Conservation (phyloP, 805 yeast species). For the Candida ficus region DNA sequence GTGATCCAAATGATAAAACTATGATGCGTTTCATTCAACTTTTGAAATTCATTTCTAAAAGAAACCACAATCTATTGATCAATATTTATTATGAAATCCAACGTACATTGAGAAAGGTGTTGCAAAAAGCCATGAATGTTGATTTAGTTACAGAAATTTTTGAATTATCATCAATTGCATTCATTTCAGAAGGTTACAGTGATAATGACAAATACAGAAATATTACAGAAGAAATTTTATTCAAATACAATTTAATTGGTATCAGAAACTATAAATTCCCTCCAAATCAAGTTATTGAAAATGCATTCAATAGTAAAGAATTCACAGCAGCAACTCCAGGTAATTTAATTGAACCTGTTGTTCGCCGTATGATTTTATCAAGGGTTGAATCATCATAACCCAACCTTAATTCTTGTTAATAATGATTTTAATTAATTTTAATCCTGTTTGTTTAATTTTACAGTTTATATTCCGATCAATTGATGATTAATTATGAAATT, state of each 20-base stretch:
- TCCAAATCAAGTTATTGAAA: neutral
- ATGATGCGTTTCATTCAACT: conserved; percentile 30
- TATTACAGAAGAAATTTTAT: conserved; percentile 7
- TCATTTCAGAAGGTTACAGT: conserved; percentile 18
- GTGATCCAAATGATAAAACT: conserved; percentile 31
- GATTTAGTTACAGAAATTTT: conserved; percentile 27
- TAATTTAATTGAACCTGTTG: conserved; percentile 4
- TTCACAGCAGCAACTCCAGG: neutral
- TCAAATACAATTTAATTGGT: conserved; percentile 10
- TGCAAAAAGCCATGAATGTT: conserved; percentile 12
- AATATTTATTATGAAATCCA: conserved; percentile 28
- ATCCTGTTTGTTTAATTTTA: no score
- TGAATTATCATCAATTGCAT: conserved; percentile 29
- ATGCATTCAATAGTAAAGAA: neutral
- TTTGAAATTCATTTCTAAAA: conserved; percentile 27
- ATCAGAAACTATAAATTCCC: conserved; percentile 10
- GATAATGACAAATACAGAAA: conserved; percentile 5
- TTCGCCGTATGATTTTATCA: neutral
- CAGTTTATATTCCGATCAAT: no score
- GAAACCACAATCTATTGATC: conserved; percentile 29
- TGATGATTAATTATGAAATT: no score
- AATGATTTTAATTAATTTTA: no score
- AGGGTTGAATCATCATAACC: no score
- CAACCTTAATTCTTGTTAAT: no score
- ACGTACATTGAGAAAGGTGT: conserved; percentile 25